A percentile compares a stretch with the other conserved stretches of the same genome.
These are phyloP conservation scores for Saprolegnia diclina DNA, from an alignment of 352 stramenopile genomes.

Conservation along the genomic window DNA sequence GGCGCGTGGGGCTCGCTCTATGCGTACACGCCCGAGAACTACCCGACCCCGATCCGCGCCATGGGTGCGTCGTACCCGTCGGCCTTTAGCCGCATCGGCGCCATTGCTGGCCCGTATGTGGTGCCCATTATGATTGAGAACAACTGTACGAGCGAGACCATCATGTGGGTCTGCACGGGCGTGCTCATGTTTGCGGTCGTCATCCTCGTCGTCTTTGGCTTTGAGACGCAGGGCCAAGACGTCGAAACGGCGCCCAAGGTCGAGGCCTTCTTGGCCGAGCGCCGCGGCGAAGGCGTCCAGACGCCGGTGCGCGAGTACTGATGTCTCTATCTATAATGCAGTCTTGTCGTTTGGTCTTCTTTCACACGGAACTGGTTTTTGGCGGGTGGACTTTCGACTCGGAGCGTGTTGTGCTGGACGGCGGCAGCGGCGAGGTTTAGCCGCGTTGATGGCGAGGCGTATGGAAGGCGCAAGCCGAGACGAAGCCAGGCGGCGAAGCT, in stretches of 20 bases:
- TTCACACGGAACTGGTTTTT: no score
- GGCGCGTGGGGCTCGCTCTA: conserved; percentile 31
- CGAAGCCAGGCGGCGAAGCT: no score
- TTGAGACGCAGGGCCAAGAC: conserved; percentile 29
- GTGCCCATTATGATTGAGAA: conserved; percentile 27
- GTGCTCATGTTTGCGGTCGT: conserved; percentile 7
- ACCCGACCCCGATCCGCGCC: conserved; percentile 29
- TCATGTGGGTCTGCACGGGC: conserved; percentile 29
- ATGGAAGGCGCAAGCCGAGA: no score
- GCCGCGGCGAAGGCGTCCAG: no score
- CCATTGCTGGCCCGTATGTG: conserved; percentile 31
- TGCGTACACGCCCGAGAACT: conserved; percentile 33
- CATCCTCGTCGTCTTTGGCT: conserved; percentile 27
- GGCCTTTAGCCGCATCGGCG: conserved; percentile 29
- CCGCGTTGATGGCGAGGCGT: no score
- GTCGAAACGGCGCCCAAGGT: conserved; percentile 31
- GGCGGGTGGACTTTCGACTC: no score
- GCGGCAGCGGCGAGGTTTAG: no score
- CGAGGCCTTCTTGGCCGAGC: no score
- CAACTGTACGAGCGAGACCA: conserved; percentile 12
- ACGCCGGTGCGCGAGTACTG: no score
- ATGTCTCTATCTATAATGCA: no score
- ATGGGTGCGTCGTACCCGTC: conserved; percentile 26
- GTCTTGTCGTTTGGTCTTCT: no score
- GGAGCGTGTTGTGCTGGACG: no score